Conservation (phyloP, 2,329 filamentous ascomycete species). For the Neofusicoccum laricinum region DNA sequence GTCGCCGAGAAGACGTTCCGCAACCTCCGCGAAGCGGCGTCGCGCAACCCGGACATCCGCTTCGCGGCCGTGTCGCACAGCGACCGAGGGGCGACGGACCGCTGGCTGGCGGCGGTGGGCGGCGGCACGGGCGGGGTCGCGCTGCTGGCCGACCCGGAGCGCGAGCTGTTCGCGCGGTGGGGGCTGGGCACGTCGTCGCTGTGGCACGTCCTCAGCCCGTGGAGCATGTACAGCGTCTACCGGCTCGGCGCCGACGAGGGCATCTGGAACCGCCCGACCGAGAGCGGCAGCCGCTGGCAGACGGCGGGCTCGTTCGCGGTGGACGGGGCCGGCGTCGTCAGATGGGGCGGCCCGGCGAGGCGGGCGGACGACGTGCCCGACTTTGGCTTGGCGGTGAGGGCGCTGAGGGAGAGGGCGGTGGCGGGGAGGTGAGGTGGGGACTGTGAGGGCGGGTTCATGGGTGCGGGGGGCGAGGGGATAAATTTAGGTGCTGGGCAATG, state of each 20-base stretch:
- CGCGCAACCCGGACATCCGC: constrained; percentile 25
- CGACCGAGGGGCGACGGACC: constrained; percentile 28
- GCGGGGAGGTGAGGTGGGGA: neutral
- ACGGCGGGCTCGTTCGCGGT: constrained; percentile 63
- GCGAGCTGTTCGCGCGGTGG: constrained; percentile 63
- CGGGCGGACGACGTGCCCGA: constrained; percentile 55
- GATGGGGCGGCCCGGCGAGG: constrained; percentile 49
- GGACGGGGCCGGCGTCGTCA: constrained; percentile 51
- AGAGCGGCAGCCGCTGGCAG: constrained; percentile 69
- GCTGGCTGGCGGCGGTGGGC: constrained; percentile 34
- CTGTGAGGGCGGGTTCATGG: neutral
- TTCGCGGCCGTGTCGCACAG: constrained; percentile 38
- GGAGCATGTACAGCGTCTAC: constrained; percentile 56
- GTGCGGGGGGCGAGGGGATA: neutral
- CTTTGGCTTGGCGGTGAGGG: constrained; percentile 47
- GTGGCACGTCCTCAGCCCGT: constrained; percentile 62
- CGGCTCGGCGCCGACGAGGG: constrained; percentile 60
- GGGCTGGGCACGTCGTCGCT: constrained; percentile 61
- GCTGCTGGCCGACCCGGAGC: constrained; percentile 59
- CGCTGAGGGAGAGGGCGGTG: neutral
- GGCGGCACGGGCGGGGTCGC: constrained; percentile 57
- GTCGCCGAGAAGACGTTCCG: constrained; percentile 65
- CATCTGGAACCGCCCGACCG: constrained; percentile 64
- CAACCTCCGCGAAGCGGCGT: constrained; percentile 29
- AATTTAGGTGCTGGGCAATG: neutral